Base-by-base conservation (phyloP, 352 stramenopile genomes). In the Phytophthora citricola region DNA sequence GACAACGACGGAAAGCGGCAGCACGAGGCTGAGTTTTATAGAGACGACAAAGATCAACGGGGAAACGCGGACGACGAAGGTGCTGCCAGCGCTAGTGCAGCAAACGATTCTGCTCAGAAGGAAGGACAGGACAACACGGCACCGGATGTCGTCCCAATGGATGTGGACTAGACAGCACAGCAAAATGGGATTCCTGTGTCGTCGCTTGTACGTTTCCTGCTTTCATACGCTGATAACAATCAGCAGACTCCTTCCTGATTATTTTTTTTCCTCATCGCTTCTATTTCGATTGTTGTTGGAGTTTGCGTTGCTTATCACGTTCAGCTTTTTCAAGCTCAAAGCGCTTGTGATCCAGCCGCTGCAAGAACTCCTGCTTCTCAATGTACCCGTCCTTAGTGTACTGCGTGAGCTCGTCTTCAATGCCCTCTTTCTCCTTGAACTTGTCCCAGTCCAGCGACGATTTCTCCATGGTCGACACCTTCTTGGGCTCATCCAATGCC, bases 351-450 rank as follows among this genome's bases (percentile, higher is more conserved):
- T 97, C 91, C 20, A 97, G 73, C 20, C 91, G 87, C 51, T 94
- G 78, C 41, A 99, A 81, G 75, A 99, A 99, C 65, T 98, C 91
- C 61, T 98, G 93, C 69, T 98, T 98, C 56, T 98, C 94, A 52
- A 99, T 81, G 75, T 95, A 92, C 63, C 91, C 96, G 64, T 98
- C 87, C 66, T 98, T 98, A 6, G 87, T 96, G 76, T 95, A 87
- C 49, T 98, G 93, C 32, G 89, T 79, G 12, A 99, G 75, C 58
- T 98, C 91, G 49, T 98, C 94, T 44, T 97, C 88, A 50, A 98
- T 89, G 41, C 89, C 90, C 51, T 97, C 81, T 32, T 94, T 76
- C 38, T 95, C 79, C 70, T 99, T 99, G 81, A 98, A 99, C 22
- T 89, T 85, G 73, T 98, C 93, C 96, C 96, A 99, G 74, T 99